Base-by-base conservation (phyloP, 306 rosid species). In the Adenanthera pavonina region DNA sequence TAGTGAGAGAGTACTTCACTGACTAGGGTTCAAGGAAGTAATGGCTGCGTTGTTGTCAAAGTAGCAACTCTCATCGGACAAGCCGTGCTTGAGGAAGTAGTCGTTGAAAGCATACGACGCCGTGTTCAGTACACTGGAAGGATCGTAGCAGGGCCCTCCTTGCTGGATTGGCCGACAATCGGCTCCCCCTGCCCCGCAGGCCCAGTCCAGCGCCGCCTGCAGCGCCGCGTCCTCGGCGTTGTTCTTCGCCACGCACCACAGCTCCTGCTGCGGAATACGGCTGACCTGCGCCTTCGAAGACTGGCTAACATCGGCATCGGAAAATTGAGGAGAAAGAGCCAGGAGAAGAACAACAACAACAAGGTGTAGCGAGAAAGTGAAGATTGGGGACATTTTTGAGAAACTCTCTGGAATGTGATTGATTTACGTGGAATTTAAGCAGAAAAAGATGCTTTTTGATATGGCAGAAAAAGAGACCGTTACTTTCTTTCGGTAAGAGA, bases 181-280 rank as follows among this genome's bases (percentile, higher is more conserved):
- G 46, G 91, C 90, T 9, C 92, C 97, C 0, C 97, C 98, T 1
- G 89, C 81, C 4, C 99, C 96, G 66, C 99, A 95, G 10, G 93
- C 98, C 99, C 99, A 95, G 54, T 89, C 89, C 10, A 93, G 84
- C 5, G 99, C 97, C 13, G 88, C 4, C 88, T 79, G 65, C 65
- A 59, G 8, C 46, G 90, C 85, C 17, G 92, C 67, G 53, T 93
- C 98, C 69, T 90, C 98, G 9, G 96, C 96, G 91, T 93, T 92
- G 87, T 95, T 95, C 88, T 89, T 95, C 11, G 98, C 98, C 82
- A 93, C 99, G 85, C 99, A 95, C 98, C 99, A 95, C 4, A 95
- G 94, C 86, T 93, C 89, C 80, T 71, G 84, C 59, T 82, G 47
- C 67, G 81, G 86, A 7, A 51, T 82, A 35, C 79, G 80, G 66